These are phyloP conservation scores for Sarocladium kiliense DNA, from an alignment of 2,329 filamentous ascomycete genomes.

Conservation along the genomic window DNA sequence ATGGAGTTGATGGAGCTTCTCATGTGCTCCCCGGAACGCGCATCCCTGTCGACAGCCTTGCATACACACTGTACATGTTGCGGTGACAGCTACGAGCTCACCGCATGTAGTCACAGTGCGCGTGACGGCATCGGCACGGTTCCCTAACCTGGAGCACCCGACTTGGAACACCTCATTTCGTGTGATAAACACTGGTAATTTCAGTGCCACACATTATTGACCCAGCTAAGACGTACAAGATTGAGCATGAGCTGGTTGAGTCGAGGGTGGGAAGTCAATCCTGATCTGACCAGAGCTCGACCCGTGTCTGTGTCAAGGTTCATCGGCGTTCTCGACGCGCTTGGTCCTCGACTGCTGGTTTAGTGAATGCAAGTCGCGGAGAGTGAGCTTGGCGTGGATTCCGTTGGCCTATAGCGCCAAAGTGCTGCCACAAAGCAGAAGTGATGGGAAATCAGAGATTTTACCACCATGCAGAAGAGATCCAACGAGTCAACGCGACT, in stretches of 20 bases:
- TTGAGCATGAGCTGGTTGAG: no score
- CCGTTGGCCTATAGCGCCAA: not conserved
- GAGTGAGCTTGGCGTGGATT: not conserved
- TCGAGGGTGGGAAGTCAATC: no score
- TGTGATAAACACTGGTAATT: not conserved
- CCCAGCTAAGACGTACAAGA: not conserved
- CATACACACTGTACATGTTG: conserved; percentile 7
- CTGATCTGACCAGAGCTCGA: not conserved
- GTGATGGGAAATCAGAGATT: not conserved
- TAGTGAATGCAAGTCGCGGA: no score
- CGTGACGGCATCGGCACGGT: not conserved
- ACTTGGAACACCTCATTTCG: conserved; percentile 8
- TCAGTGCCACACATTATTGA: conserved; percentile 1
- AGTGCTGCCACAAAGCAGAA: not conserved
- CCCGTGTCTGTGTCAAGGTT: not conserved
- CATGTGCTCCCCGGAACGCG: not conserved
- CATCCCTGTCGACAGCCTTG: conserved; percentile 6
- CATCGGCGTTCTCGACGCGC: not conserved
- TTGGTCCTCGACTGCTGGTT: not conserved
- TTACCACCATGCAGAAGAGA: not conserved
- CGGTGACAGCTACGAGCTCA: not conserved
- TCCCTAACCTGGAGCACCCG: not conserved
- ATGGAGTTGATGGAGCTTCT: not conserved
- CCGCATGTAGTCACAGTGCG: not conserved
- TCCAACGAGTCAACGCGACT: not conserved